Base-by-base conservation (phyloP, 805 yeast species). In the Hemisphaericaspora nanyangensis region DNA sequence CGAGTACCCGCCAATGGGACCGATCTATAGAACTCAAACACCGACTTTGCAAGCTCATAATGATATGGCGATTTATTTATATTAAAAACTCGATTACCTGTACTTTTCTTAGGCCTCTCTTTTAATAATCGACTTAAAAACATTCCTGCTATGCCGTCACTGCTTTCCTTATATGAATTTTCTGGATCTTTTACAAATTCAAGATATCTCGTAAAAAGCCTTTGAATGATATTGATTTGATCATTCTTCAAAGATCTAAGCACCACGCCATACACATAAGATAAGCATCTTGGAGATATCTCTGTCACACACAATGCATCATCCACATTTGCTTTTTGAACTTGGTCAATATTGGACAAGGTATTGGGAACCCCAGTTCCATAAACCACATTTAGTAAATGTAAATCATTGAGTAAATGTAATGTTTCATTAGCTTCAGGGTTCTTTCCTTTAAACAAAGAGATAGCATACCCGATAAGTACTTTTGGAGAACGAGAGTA, bases 301-400 rank as follows among this genome's bases (percentile, higher is more conserved):
- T 47, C 36, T 18, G 50, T 51, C 12, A 58, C 55, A 18, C 46
- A 44, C 29, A 60, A 49, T 19, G 46, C 47, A 5, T 45, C 38
- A 34, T 64, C 69, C n/a, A 67, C 47, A 20, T 55, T 59, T 0
- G 71, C 72, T 19, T 36, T 47, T 39, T 58, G 54, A 7, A 65
- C 44, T 7, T 29, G 32, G 1, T 47, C 47, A 12, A 49, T 43
- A 18, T 44, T 40, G 7, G 44, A 22, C 3, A 50, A 26, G 8
- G 28, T 25, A 2, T 51, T 52, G 6, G 51, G 38, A 4, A 44
- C 31, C 3, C 51, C 57, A 11, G 40, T 45, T 0, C 60, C 61
- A 40, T 59, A 52, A 2, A 56, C 42, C 3, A 56, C 29, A 3
- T 56, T 55, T 17, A 65, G 43, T 17, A 67, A 24, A 20, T 52